Percentiles rank a stretch among this genome's conserved stretches.
phyloP scores from a whole-genome alignment of 441 rosid genomes.

The Populus hybrid region DNA sequence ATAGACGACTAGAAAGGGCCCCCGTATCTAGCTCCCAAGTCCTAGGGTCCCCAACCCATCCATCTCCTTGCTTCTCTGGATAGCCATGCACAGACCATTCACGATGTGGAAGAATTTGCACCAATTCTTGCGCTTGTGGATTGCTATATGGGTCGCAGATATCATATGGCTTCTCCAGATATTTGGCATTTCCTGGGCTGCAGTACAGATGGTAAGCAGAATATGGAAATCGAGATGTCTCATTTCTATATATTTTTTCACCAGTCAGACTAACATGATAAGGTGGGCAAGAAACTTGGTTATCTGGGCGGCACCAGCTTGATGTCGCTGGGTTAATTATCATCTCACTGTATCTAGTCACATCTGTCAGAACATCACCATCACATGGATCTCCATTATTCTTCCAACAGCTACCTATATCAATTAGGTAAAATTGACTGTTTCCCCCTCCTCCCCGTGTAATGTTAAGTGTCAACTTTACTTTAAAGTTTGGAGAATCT shows the following conservation, averaged over 20 bases:
- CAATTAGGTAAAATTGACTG: slow-evolving; percentile 27
- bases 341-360: slow-evolving; percentile 30
- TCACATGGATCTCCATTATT: slow-evolving; percentile 32
- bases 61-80: slow-evolving; percentile 63
- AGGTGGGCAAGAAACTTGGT: slow-evolving; percentile 53
- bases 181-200: slow-evolving; percentile 57
- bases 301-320: slow-evolving; percentile 30
- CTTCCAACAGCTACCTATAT: slow-evolving; percentile 20
- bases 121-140: slow-evolving; percentile 74
- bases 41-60: slow-evolving; percentile 62
- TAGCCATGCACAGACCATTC: slow-evolving; percentile 72
- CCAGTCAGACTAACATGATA: slow-evolving; percentile 54
- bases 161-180: slow-evolving; percentile 55
- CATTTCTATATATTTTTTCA: slow-evolving; percentile 50
- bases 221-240: slow-evolving; percentile 60
- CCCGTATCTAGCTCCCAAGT: slow-evolving; percentile 69
- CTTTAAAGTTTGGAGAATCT: slow-evolving; percentile 41
- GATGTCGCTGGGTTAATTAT: slow-evolving; percentile 18
- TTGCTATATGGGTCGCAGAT: slow-evolving; percentile 73
- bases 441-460: slow-evolving; percentile 29
- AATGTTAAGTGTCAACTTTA: slow-evolving; percentile 24
- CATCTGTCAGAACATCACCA: slow-evolving; percentile 29
- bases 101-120: slow-evolving; percentile 60
- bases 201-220: slow-evolving; percentile 70
- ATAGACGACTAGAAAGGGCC: slow-evolving; percentile 60